Percentiles rank a stretch among this genome's conserved stretches.
These are phyloP conservation scores for Pyrus bretschneideri DNA, from an alignment of 306 rosid species.

Conservation along the genomic window DNA sequence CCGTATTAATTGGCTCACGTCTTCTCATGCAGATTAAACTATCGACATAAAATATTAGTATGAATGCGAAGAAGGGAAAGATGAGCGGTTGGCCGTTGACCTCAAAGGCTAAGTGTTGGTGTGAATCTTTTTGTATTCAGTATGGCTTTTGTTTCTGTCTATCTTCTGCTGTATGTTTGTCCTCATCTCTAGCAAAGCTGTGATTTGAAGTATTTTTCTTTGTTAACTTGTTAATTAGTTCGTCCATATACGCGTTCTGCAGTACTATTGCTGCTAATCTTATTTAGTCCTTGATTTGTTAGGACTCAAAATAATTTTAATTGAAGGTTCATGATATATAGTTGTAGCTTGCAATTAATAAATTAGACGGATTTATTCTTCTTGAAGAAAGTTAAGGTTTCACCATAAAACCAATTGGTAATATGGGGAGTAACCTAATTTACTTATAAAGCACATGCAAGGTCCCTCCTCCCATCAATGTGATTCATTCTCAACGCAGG, in stretches of 20 bases:
- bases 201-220: too few species aligned
- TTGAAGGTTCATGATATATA: not conserved
- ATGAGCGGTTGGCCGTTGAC: constrained; percentile 51
- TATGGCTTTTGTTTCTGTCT: not conserved
- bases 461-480: too few species aligned
- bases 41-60: constrained; percentile 12
- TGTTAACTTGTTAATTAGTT: not conserved
- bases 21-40: constrained; percentile 36
- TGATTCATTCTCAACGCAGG: too few species aligned
- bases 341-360: not conserved
- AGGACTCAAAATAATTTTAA: not conserved
- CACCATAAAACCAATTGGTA: too few species aligned
- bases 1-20: constrained; percentile 57
- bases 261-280: not conserved
- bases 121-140: constrained; percentile 29
- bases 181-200: not conserved
- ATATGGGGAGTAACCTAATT: too few species aligned
- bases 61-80: constrained; percentile 9
- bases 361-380: not conserved
- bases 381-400: too few species aligned
- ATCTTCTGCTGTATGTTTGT: not conserved
- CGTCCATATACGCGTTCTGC: not conserved
- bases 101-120: constrained; percentile 27
- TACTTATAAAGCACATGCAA: too few species aligned
- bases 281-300: not conserved